These are phyloP conservation scores for Jatropha podagrica DNA, from an alignment of 441 rosid genomes.

Conservation along the genomic window DNA sequence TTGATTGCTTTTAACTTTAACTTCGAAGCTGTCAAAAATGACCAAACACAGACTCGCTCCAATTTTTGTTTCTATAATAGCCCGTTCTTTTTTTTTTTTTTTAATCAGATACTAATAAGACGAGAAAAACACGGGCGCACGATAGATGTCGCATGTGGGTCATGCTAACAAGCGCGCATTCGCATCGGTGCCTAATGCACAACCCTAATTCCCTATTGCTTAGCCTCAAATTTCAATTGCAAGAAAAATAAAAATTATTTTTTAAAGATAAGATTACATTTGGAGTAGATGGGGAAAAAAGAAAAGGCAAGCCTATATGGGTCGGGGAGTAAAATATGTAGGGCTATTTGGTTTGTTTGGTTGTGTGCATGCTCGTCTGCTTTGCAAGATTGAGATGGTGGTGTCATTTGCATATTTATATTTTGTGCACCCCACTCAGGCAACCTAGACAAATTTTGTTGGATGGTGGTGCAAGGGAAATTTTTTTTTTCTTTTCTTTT, in stretches of 20 bases:
- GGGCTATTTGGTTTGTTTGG: background rate
- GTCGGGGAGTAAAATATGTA: background rate
- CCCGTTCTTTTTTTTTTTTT: background rate
- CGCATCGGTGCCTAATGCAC: conserved; percentile 31
- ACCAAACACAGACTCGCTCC: background rate
- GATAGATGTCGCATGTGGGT: conserved; percentile 31
- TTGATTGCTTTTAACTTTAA: conserved; percentile 23
- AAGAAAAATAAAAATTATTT: background rate
- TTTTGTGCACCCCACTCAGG: conserved; percentile 38
- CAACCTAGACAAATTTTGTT: conserved; percentile 34
- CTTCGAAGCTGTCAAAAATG: background rate
- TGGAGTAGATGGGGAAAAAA: too few species aligned
- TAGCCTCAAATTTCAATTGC: conserved; percentile 25
- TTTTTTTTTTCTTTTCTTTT: background rate
- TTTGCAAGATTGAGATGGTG: conserved; percentile 9
- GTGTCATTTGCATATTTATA: conserved; percentile 19
- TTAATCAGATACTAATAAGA: background rate
- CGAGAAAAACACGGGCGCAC: conserved; percentile 27
- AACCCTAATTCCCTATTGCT: conserved; percentile 31
- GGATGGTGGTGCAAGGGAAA: conserved; percentile 17
- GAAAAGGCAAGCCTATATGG: too few species aligned
- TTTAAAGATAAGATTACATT: too few species aligned
- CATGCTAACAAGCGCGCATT: conserved; percentile 33
- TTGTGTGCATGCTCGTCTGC: background rate
- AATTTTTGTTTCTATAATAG: background rate